Percentiles rank a stretch among this genome's conserved stretches.
Conservation (phyloP, 164 flowering plant genomes). For the Tetrastigma voinierianum region DNA sequence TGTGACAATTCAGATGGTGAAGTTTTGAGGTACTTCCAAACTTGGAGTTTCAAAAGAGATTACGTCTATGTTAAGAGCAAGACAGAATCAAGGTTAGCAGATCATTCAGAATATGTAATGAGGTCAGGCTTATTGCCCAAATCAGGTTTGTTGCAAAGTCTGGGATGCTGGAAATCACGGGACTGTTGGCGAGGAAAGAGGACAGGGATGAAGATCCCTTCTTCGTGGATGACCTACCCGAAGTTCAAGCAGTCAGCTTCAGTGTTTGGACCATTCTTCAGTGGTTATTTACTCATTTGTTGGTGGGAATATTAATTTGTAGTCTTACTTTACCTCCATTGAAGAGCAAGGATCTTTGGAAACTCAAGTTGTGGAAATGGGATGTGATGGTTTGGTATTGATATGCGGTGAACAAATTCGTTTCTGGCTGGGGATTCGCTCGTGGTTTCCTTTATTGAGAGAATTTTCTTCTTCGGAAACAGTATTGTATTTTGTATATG, state of each 20-base stretch:
- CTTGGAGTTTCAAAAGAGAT: constrained; percentile 18
- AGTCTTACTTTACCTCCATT: constrained; percentile 21
- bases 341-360: constrained; percentile 13
- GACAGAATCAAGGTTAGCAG: constrained; percentile 42
- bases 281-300: constrained; percentile 28
- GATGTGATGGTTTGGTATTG: constrained; percentile 39
- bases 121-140: constrained; percentile 3
- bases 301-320: constrained; percentile 25
- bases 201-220: constrained; percentile 53
- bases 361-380: constrained; percentile 42
- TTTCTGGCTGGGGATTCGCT: constrained; percentile 42
- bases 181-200: constrained; percentile 11
- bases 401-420: constrained; percentile 49
- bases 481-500: constrained; percentile 47
- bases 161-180: not conserved
- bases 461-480: constrained; percentile 40
- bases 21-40: constrained; percentile 34
- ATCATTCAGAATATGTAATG: not conserved
- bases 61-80: constrained; percentile 18
- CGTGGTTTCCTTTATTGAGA: constrained; percentile 37
- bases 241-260: constrained; percentile 29
- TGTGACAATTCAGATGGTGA: constrained; percentile 6
- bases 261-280: constrained; percentile 25
- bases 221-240: constrained; percentile 45
- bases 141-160: constrained; percentile 10